These are phyloP conservation scores for Chaetomiaceae sp. DNA, from an alignment of 2,329 filamentous ascomycete genomes.

Conservation along the genomic window DNA sequence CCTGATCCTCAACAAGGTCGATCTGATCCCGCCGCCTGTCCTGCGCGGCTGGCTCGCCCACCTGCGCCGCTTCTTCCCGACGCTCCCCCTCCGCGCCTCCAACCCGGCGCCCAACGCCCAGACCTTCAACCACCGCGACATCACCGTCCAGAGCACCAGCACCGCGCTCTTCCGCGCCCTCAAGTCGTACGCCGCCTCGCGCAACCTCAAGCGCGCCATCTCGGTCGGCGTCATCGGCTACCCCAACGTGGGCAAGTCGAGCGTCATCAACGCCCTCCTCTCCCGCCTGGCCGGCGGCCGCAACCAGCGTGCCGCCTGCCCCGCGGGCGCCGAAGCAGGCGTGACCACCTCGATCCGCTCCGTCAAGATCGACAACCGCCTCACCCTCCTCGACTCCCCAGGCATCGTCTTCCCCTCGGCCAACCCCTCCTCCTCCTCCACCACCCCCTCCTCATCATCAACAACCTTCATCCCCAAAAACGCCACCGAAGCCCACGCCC, in stretches of 20 bases:
- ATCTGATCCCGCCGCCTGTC: slow-evolving; percentile 76
- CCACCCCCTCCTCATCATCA: slow-evolving; percentile 4
- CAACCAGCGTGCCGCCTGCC: slow-evolving; percentile 62
- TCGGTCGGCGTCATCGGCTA: slow-evolving; percentile 93
- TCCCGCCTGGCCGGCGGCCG: slow-evolving; percentile 67
- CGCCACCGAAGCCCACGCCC: slow-evolving; percentile 69
- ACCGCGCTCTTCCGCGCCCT: slow-evolving; percentile 81
- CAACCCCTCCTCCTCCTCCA: slow-evolving; percentile 31
- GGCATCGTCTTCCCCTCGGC: slow-evolving; percentile 88
- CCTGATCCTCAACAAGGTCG: slow-evolving; percentile 92
- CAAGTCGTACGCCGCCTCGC: slow-evolving; percentile 79
- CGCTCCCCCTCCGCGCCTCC: slow-evolving; percentile 80
- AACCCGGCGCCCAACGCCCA: slow-evolving; percentile 78
- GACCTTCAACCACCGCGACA: slow-evolving; percentile 85
- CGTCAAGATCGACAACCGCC: slow-evolving; percentile 91
- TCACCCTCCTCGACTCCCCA: slow-evolving; percentile 89
- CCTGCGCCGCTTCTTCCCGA: slow-evolving; percentile 85
- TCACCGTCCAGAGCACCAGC: slow-evolving; percentile 82
- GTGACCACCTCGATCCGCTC: slow-evolving; percentile 84
- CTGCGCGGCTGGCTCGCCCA: slow-evolving; percentile 81
- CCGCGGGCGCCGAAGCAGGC: slow-evolving; percentile 84
- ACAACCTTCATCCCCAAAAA: slow-evolving; percentile 51
- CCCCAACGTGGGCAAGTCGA: slow-evolving; percentile 94
- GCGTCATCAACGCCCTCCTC: slow-evolving; percentile 89
- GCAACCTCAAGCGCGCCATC: slow-evolving; percentile 81